phyloP scores from a whole-genome alignment of 1,284 basidiomycete genomes.

The Marasmius sp. region DNA sequence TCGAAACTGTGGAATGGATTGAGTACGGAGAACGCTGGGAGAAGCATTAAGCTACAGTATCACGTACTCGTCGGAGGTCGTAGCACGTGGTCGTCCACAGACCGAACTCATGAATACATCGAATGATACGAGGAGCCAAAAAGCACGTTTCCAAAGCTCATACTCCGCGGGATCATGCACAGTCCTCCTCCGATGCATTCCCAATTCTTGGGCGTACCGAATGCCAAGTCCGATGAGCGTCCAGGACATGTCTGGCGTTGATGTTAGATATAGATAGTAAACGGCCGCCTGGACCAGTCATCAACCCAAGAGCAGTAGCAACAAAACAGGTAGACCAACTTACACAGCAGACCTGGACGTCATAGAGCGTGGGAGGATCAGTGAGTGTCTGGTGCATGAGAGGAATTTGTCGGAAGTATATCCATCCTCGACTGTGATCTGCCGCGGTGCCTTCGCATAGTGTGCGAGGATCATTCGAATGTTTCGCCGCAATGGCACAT shows the following conservation, averaged over 20 bases:
- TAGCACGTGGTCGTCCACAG: constrained; percentile 64
- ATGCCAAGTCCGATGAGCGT: constrained; percentile 54
- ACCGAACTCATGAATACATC: constrained; percentile 42
- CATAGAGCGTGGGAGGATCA: constrained; percentile 48
- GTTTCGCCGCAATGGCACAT: constrained; percentile 62
- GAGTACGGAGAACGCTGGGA: not conserved
- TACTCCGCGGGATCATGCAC: constrained; percentile 32
- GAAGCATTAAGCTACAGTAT: not conserved
- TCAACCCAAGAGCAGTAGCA: not conserved
- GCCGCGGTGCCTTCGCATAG: constrained; percentile 28
- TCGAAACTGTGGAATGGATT: not conserved
- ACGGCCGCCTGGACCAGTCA: constrained; percentile 18
- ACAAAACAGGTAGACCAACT: not conserved
- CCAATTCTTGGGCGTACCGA: constrained; percentile 51
- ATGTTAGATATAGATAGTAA: constrained; percentile 41
- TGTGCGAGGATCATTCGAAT: constrained; percentile 55
- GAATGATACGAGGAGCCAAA: not conserved
- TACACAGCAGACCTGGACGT: constrained; percentile 47
- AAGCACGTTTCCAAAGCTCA: constrained; percentile 40
- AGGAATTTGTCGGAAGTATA: constrained; percentile 51
- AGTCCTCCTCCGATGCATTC: constrained; percentile 39
- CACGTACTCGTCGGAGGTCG: constrained; percentile 69
- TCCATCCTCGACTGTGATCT: constrained; percentile 47
- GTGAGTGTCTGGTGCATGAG: constrained; percentile 43
- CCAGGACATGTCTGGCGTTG: constrained; percentile 57